Conservation (phyloP, 2,329 filamentous ascomycete species). For the Colletotrichum lindemuthianum region DNA sequence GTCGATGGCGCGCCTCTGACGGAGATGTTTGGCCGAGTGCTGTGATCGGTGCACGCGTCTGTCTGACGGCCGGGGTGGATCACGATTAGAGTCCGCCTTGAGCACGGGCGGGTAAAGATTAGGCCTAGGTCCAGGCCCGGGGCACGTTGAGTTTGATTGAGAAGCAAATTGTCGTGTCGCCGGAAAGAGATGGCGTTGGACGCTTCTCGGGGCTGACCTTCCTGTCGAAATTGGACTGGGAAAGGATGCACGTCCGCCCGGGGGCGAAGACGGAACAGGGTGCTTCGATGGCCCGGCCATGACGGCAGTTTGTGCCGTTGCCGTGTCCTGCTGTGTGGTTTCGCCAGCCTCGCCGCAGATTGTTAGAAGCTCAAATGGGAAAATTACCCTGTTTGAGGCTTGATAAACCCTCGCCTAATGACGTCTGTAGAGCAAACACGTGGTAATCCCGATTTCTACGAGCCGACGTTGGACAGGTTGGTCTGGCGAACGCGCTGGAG, state of each 20-base stretch:
- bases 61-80: slow-evolving; percentile 29
- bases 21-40: too few relatives aligned
- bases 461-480: too few relatives aligned
- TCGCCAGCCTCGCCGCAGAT: slow-evolving; percentile 5
- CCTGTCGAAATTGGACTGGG: slow-evolving; percentile 21
- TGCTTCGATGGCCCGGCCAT: slow-evolving; percentile 20
- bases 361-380: background rate
- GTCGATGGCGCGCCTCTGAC: too few relatives aligned
- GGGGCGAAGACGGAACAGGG: slow-evolving; percentile 27
- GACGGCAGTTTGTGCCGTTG: slow-evolving; percentile 13
- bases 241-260: slow-evolving; percentile 15
- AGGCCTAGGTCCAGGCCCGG: slow-evolving; percentile 22
- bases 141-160: slow-evolving; percentile 32
- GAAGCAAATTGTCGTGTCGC: slow-evolving; percentile 26
- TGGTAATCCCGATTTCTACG: too few relatives aligned
- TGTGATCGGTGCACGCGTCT: too few relatives aligned
- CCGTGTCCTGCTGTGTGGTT: slow-evolving; percentile 6
- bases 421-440: too few relatives aligned
- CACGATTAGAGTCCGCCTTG: slow-evolving; percentile 16
- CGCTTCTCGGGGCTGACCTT: slow-evolving; percentile 22
- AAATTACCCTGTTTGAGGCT: too few relatives aligned
- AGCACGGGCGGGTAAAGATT: slow-evolving; percentile 28
- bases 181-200: slow-evolving; percentile 31
- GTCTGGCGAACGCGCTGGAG: too few relatives aligned
- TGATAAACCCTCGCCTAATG: too few relatives aligned